These are phyloP conservation scores for Butyriboletus loyo DNA, from an alignment of 768 basidiomycete genomes.

Conservation along the genomic window DNA sequence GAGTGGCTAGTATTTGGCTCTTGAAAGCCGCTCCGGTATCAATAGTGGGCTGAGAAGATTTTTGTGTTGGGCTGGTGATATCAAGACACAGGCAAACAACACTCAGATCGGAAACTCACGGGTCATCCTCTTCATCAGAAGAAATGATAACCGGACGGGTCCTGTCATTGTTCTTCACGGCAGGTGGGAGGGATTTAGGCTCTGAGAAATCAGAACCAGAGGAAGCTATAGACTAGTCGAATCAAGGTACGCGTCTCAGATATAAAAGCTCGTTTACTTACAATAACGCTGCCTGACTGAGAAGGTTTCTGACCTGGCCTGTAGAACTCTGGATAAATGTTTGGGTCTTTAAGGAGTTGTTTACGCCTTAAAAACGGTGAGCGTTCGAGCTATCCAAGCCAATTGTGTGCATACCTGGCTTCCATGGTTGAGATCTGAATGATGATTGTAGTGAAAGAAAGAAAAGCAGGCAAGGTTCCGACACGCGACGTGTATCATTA, in stretches of 20 bases:
- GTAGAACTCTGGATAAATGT: slow-evolving; percentile 29
- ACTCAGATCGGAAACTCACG: slow-evolving; percentile 2
- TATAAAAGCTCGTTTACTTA: slow-evolving; percentile 9
- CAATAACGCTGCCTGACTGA: slow-evolving; percentile 12
- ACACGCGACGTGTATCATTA: slow-evolving; percentile 24
- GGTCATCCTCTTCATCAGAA: slow-evolving; percentile 28
- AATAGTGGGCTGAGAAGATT: neutral
- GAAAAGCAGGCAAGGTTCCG: neutral
- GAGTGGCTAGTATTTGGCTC: slow-evolving; percentile 17
- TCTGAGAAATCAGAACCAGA: slow-evolving; percentile 20
- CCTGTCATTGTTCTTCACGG: slow-evolving; percentile 4
- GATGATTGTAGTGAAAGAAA: slow-evolving; percentile 4
- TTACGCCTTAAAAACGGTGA: slow-evolving; percentile 20
- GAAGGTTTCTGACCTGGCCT: slow-evolving; percentile 20
- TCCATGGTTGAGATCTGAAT: slow-evolving; percentile 18
- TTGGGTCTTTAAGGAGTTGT: slow-evolving; percentile 25
- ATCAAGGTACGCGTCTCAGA: neutral
- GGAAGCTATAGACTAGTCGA: slow-evolving; percentile 24
- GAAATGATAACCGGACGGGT: slow-evolving; percentile 26
- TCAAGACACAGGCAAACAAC: neutral
- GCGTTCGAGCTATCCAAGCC: accelerated
- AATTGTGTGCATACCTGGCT: slow-evolving; percentile 16
- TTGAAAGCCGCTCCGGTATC: neutral
- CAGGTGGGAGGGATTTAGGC: slow-evolving; percentile 17
- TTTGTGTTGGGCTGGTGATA: slow-evolving; percentile 4